Base-by-base conservation (phyloP, 768 basidiomycete species). In the Postia placenta region DNA sequence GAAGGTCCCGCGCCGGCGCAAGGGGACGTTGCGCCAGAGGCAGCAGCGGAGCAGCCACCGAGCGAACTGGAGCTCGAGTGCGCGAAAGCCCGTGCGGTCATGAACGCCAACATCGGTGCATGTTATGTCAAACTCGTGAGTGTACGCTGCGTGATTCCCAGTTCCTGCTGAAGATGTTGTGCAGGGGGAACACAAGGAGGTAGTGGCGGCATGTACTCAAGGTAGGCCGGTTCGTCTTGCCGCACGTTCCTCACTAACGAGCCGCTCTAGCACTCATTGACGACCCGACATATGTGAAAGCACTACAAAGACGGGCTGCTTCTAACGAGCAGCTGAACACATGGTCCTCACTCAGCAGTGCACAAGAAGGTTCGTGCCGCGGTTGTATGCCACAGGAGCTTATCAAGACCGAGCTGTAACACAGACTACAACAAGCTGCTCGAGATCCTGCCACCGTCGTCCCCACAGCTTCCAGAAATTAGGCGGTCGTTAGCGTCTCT, bases 101-200 rank as follows among this genome's bases (percentile, higher is more conserved):
- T 94, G 56, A 78, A 87, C 62, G 84, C 87, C n/a, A 97, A 97
- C 61, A 81, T 95, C 33, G 92, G 77, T 0, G 93, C 92, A 45
- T 94, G 92, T 58, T 73, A 83, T 61, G 74, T 88, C 4, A 89
- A 90, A 59, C 65, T 89, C 65, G 92, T 89, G 58, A 60, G 83
- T 17, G 7, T 45, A 25, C 9, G 19, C 1, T 12, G 6, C 23
- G 20, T 48, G 5, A 5, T 15, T 43, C 11, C 35, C 30, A 33
- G 19, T 41, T 47, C 17, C 11, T 36, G 27, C 30, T 43, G 4
- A 39, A 3, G 14, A 20, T n/a, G 11, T 7, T n/a, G 17, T 17
- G 5, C 56, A 92, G 89, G 81, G 76, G 33, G 84, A 92, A 39
- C 76, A 92, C 63, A 84, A 86, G 62, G 80, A 85, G 51, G 89